Conservation (phyloP, 805 yeast species). For the Metschnikowia lachancei region DNA sequence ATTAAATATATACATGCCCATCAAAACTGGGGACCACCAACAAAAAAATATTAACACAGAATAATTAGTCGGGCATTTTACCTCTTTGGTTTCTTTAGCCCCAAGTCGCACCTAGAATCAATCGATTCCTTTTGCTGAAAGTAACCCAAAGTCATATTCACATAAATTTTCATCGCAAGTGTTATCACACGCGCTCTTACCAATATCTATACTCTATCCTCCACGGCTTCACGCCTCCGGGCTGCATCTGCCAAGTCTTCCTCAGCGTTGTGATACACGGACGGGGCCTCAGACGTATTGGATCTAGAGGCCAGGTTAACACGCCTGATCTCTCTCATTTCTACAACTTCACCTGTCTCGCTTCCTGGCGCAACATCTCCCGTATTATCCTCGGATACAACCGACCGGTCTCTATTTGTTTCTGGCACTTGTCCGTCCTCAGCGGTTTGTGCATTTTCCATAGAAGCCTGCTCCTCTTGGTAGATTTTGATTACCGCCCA, state of each 20-base stretch:
- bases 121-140: too few relatives aligned
- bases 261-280: slow-evolving; percentile 8
- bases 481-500: slow-evolving; percentile 43
- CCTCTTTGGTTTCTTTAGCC: too few relatives aligned
- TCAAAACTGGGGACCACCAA: too few relatives aligned
- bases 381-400: background rate
- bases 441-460: background rate
- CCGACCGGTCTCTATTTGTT: background rate
- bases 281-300: background rate
- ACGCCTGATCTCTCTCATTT: slow-evolving; percentile 9
- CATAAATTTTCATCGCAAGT: background rate
- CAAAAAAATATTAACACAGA: too few relatives aligned
- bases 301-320: background rate
- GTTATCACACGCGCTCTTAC: background rate
- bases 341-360: slow-evolving; percentile 1
- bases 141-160: too few relatives aligned
- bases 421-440: background rate
- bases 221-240: slow-evolving; percentile 10
- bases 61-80: too few relatives aligned
- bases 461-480: slow-evolving; percentile 14
- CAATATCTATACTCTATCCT: slow-evolving; percentile 8
- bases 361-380: background rate
- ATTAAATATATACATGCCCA: too few relatives aligned
- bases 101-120: too few relatives aligned
- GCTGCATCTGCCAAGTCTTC: slow-evolving; percentile 13